These are phyloP conservation scores for Candida oleophila DNA, from an alignment of 805 yeast genomes.

Conservation along the genomic window DNA sequence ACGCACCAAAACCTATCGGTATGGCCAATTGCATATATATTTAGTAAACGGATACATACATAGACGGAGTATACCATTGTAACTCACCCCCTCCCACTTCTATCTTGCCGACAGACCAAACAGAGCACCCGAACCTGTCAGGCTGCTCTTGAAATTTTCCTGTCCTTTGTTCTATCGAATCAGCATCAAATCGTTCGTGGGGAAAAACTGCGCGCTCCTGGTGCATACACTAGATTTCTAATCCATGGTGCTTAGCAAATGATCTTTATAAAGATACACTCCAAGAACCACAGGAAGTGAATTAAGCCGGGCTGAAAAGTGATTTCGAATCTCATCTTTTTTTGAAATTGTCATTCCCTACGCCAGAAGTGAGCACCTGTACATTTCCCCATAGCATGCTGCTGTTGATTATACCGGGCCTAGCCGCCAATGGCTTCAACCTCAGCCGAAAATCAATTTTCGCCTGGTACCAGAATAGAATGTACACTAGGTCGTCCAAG, in stretches of 20 bases:
- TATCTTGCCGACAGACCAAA: too few species aligned
- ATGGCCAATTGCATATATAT: too few species aligned
- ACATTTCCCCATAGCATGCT: neutral
- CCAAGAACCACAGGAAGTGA: neutral
- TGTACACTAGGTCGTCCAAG: neutral
- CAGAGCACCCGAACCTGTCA: too few species aligned
- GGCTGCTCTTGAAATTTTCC: too few species aligned
- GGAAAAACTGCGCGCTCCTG: neutral
- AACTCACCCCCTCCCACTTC: too few species aligned
- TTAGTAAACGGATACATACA: too few species aligned
- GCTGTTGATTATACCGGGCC: neutral
- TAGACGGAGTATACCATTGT: too few species aligned
- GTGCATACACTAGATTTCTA: neutral
- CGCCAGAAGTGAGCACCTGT: neutral
- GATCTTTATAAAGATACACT: neutral
- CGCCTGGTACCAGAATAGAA: neutral
- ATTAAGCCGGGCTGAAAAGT: neutral
- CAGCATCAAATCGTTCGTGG: neutral
- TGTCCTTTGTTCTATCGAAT: too few species aligned
- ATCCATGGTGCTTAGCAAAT: neutral
- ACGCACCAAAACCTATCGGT: too few species aligned
- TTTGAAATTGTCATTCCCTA: neutral
- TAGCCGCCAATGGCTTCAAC: neutral
- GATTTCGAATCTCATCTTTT: neutral
- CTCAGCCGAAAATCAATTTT: neutral